Evolutionary conservation across 2,329 filamentous ascomycete species (phyloP).

Genomic region (Didymella segeticola): DNA sequence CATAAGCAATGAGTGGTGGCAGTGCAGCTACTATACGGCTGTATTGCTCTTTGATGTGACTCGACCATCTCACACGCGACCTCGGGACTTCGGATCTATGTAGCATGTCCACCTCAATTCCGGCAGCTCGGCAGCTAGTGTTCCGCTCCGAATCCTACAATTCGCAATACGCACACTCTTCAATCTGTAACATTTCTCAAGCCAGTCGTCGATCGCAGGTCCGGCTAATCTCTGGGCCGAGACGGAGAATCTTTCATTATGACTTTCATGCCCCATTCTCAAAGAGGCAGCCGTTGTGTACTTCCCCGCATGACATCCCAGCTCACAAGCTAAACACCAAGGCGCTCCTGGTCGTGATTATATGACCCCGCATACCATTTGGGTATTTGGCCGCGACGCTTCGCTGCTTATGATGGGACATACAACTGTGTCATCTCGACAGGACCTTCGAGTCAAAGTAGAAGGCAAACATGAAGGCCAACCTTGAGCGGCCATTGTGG

Average conservation of each 20-base stretch:
- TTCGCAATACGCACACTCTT: too few relatives aligned
- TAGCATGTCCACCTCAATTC: too few relatives aligned
- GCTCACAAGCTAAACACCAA: neutral
- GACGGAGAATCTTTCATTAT: constrained; percentile 4
- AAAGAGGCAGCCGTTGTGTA: neutral
- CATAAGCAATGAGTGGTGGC: too few relatives aligned
- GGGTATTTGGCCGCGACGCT: too few relatives aligned
- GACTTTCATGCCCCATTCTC: neutral
- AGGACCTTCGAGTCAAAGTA: too few relatives aligned
- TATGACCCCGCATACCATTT: neutral
- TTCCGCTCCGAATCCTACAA: too few relatives aligned
- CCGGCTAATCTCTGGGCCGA: neutral
- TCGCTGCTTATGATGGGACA: too few relatives aligned
- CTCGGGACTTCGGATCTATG: too few relatives aligned
- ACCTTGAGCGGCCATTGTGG: neutral
- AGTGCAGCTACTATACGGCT: too few relatives aligned
- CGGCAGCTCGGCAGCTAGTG: too few relatives aligned
- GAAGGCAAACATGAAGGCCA: neutral
- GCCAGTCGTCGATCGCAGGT: neutral
- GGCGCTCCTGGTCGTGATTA: neutral
- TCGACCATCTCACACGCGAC: too few relatives aligned
- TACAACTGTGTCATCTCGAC: neutral
- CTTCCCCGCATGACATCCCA: neutral
- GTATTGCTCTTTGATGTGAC: too few relatives aligned
- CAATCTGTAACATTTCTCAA: neutral